Conservation (phyloP, 2,329 filamentous ascomycete species). For the Ilyonectria destructans region DNA sequence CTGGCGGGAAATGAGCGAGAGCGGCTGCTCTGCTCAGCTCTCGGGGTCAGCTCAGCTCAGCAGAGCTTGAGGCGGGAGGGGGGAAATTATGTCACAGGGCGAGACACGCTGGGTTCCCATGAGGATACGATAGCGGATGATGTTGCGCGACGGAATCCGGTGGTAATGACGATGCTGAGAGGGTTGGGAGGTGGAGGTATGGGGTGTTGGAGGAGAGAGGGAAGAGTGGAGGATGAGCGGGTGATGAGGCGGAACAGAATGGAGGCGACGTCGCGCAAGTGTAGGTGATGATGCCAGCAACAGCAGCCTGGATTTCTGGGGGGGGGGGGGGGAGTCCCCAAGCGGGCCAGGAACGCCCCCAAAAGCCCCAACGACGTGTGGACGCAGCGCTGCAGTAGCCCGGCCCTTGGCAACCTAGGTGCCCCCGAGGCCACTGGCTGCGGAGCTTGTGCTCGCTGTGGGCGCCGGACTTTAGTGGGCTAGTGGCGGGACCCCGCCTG, state of each 20-base stretch:
- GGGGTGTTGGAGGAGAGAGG: slow-evolving; percentile 19
- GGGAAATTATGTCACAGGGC: slow-evolving; percentile 39
- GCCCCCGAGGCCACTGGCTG: neutral
- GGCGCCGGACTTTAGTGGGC: slow-evolving; percentile 11
- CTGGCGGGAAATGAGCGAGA: slow-evolving; percentile 36
- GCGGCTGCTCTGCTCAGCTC: slow-evolving; percentile 27
- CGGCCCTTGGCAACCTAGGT: neutral
- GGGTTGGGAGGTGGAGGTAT: slow-evolving; percentile 16
- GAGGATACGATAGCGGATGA: slow-evolving; percentile 17
- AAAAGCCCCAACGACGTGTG: slow-evolving; percentile 1
- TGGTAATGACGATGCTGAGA: slow-evolving; percentile 5
- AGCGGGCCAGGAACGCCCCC: slow-evolving; percentile 9
- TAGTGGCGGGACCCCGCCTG: slow-evolving; percentile 32
- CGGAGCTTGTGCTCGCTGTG: slow-evolving; percentile 23
- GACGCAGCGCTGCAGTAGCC: neutral
- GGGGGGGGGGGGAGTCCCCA: slow-evolving; percentile 8
- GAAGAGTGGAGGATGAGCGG: slow-evolving; percentile 19
- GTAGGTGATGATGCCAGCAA: slow-evolving; percentile 49
- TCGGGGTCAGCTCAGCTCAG: slow-evolving; percentile 44
- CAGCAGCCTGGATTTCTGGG: slow-evolving; percentile 44
- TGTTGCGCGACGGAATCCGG: slow-evolving; percentile 5
- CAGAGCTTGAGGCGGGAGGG: slow-evolving; percentile 20
- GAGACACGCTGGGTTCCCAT: slow-evolving; percentile 41
- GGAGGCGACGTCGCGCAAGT: slow-evolving; percentile 22
- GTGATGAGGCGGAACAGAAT: slow-evolving; percentile 10